Evolutionary conservation across 352 stramenopile genomes (phyloP).

Genomic region (Phytopythium boreale): DNA sequence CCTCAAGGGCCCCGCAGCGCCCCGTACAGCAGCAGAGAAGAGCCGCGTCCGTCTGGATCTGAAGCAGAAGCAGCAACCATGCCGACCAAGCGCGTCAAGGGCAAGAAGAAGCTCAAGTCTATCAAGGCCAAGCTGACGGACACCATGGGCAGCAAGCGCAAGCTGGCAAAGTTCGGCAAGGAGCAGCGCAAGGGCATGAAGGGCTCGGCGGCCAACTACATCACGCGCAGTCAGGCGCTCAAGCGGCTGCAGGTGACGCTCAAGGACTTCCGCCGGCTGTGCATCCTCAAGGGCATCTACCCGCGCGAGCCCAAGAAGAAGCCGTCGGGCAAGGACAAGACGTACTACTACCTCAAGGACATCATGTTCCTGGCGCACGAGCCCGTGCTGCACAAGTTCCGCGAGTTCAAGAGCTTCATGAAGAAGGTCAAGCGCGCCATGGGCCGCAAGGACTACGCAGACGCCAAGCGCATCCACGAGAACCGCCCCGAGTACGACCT

Average conservation of each 20-base stretch:
- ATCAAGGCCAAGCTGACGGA: slow-evolving; percentile 89
- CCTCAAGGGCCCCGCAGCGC: background rate
- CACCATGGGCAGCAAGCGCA: slow-evolving; percentile 79
- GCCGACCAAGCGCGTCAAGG: slow-evolving; percentile 85
- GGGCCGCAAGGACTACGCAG: slow-evolving; percentile 80
- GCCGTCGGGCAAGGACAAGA: slow-evolving; percentile 94
- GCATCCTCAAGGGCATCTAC: slow-evolving; percentile 99
- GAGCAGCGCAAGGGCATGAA: slow-evolving; percentile 83
- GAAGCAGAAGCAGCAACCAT: slow-evolving; percentile 30
- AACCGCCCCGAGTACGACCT: slow-evolving; percentile 93
- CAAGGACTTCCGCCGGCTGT: slow-evolving; percentile 98
- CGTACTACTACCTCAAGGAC: slow-evolving; percentile 99
- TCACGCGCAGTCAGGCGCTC: slow-evolving; percentile 93
- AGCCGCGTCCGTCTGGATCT: background rate
- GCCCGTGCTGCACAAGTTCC: slow-evolving; percentile 98
- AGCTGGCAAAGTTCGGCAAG: slow-evolving; percentile 80
- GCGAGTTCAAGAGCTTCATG: slow-evolving; percentile 98
- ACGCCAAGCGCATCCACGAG: slow-evolving; percentile 81
- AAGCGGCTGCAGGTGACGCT: slow-evolving; percentile 96
- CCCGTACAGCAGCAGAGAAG: background rate
- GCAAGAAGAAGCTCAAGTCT: slow-evolving; percentile 90
- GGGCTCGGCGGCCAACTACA: slow-evolving; percentile 92
- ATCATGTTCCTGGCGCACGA: slow-evolving; percentile 97
- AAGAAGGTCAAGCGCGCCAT: slow-evolving; percentile 94
- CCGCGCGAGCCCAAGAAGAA: slow-evolving; percentile 96